A percentile compares a stretch with the other conserved stretches of the same genome.
These are phyloP conservation scores for Podospora pseudocomata DNA, from an alignment of 495 filamentous ascomycete genomes.

Conservation along the genomic window DNA sequence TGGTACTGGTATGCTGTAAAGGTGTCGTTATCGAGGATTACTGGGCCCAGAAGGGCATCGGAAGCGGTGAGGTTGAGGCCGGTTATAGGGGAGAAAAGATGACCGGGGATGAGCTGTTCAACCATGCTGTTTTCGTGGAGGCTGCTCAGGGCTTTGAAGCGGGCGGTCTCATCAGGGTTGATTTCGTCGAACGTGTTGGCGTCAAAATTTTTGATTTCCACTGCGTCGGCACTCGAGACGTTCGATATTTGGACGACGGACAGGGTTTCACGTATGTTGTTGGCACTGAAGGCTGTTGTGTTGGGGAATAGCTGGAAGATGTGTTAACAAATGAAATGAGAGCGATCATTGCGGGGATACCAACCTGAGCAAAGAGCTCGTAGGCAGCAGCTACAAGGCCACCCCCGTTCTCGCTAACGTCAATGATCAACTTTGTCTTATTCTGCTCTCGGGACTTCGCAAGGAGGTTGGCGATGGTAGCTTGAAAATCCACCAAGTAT, in stretches of 20 bases:
- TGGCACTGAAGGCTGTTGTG: conserved; percentile 26
- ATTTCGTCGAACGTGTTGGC: neutral
- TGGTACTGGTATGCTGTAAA: conserved; percentile 30
- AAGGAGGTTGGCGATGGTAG: conserved; percentile 39
- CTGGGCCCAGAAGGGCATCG: conserved; percentile 27
- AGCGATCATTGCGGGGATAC: conserved; percentile 23
- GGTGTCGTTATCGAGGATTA: conserved; percentile 29
- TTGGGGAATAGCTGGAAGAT: conserved; percentile 30
- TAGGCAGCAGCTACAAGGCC: conserved; percentile 46
- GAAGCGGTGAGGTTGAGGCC: conserved; percentile 26
- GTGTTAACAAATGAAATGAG: neutral
- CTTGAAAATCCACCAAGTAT: conserved; percentile 38
- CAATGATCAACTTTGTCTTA: conserved; percentile 53
- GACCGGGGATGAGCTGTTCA: conserved; percentile 24
- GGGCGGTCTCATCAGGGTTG: neutral
- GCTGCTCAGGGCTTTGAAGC: conserved; percentile 11
- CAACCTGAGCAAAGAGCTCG: conserved; percentile 37
- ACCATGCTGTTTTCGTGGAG: conserved; percentile 21
- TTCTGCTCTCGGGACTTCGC: conserved; percentile 31
- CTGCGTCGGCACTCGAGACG: conserved; percentile 3
- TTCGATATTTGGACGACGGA: conserved; percentile 26
- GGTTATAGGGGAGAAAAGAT: conserved; percentile 21
- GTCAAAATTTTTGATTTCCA: neutral
- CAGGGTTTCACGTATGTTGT: conserved; percentile 31
- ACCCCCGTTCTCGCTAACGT: conserved; percentile 54